Conservation (phyloP, 2,329 filamentous ascomycete genomes). For the Penicillium oxalicum region DNA sequence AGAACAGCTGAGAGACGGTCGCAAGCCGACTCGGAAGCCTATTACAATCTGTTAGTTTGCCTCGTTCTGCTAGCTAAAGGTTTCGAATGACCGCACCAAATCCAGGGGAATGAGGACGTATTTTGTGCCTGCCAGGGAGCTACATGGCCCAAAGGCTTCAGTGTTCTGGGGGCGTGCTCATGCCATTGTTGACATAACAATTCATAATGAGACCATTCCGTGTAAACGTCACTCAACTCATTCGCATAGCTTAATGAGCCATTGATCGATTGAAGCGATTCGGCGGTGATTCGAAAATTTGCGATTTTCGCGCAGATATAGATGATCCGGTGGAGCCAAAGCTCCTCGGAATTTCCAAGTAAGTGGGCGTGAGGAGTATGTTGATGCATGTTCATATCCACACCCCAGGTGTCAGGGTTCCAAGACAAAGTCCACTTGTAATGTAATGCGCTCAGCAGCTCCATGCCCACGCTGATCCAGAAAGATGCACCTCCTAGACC, state of each 20-base stretch:
- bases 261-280: conserved; percentile 55
- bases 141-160: conserved; percentile 78
- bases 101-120: conserved; percentile 74
- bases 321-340: conserved; percentile 83
- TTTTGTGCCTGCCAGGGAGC: conserved; percentile 60
- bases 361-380: conserved; percentile 55
- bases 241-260: conserved; percentile 52
- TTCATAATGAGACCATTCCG: conserved; percentile 76
- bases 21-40: conserved; percentile 79
- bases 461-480: conserved; percentile 88
- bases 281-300: conserved; percentile 71
- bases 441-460: conserved; percentile 79
- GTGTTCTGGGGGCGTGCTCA: conserved; percentile 68
- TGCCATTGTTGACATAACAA: conserved; percentile 80
- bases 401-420: conserved; percentile 84
- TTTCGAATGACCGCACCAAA: conserved; percentile 58
- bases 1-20: conserved; percentile 77
- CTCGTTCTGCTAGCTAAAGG: not conserved
- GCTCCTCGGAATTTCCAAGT: conserved; percentile 62
- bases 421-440: conserved; percentile 83
- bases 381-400: conserved; percentile 67
- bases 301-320: conserved; percentile 82
- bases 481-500: conserved; percentile 85
- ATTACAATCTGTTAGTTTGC: not conserved
- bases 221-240: conserved; percentile 57